Evolutionary conservation across 2,329 filamentous ascomycete genomes (phyloP).

Genomic region (Cercospora janseana): DNA sequence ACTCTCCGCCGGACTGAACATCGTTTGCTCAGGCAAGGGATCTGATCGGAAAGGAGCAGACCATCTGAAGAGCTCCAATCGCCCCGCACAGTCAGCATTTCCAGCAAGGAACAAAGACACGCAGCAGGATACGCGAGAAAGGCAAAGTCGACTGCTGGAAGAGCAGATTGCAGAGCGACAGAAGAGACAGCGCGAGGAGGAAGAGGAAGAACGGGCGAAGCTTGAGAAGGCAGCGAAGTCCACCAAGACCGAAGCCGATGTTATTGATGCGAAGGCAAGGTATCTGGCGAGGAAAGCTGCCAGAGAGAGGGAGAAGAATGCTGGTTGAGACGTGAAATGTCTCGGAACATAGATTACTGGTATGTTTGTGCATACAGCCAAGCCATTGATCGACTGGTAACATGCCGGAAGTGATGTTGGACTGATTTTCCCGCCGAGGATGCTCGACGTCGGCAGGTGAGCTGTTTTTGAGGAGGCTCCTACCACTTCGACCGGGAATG

Average conservation of each 20-base stretch:
- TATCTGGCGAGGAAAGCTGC: conserved; percentile 76
- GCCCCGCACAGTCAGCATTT: conserved; percentile 31
- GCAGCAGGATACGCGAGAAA: conserved; percentile 65
- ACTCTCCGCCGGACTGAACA: conserved; percentile 71
- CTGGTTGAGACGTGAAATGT: conserved; percentile 33
- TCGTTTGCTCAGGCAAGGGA: conserved; percentile 47
- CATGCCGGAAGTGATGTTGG: no score
- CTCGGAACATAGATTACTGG: no score
- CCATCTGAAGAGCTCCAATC: conserved; percentile 33
- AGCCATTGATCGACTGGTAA: no score
- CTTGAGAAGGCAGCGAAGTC: conserved; percentile 69
- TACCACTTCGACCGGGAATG: no score
- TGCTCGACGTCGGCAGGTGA: no score
- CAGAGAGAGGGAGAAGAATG: conserved; percentile 57
- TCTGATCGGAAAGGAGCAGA: conserved; percentile 30
- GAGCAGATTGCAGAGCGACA: conserved; percentile 70
- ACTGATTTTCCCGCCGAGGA: no score
- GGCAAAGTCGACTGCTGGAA: conserved; percentile 76
- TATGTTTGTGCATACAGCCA: no score
- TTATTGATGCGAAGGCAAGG: conserved; percentile 74
- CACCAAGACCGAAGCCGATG: conserved; percentile 72
- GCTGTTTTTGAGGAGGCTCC: no score
- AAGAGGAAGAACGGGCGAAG: conserved; percentile 63
- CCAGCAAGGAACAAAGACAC: conserved; percentile 38
- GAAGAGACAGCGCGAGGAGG: conserved; percentile 68